Evolutionary conservation across 2,329 filamentous ascomycete genomes (phyloP).

Genomic region (Pseudogymnoascus sp.): DNA sequence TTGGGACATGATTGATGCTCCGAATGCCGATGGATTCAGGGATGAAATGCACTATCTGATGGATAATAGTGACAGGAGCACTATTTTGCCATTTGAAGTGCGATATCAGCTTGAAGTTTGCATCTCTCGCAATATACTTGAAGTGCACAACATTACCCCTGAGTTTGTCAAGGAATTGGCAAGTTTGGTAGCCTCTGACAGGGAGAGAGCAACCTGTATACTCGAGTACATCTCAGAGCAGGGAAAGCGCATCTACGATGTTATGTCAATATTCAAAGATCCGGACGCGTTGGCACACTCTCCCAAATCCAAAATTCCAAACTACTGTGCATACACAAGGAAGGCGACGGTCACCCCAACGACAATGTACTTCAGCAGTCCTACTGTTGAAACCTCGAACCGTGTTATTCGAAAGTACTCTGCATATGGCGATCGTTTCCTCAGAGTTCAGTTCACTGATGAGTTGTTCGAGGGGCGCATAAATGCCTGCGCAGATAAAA

Average conservation of each 20-base stretch:
- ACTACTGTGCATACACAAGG: slow-evolving; percentile 67
- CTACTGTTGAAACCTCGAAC: slow-evolving; percentile 79
- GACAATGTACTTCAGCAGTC: slow-evolving; percentile 68
- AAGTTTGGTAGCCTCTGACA: slow-evolving; percentile 36
- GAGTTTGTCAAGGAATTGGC: slow-evolving; percentile 60
- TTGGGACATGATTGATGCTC: slow-evolving; percentile 36
- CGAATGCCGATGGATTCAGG: slow-evolving; percentile 13
- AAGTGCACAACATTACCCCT: slow-evolving; percentile 63
- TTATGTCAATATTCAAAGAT: slow-evolving; percentile 62
- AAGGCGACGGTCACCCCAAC: slow-evolving; percentile 79
- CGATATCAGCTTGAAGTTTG: slow-evolving; percentile 91
- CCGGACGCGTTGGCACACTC: slow-evolving; percentile 41
- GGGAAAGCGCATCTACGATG: slow-evolving; percentile 55
- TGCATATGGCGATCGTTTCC: slow-evolving; percentile 65
- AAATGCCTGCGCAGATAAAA: slow-evolving; percentile 40
- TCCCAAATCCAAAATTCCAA: slow-evolving; percentile 48
- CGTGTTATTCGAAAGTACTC: slow-evolving; percentile 70
- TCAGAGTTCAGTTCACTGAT: slow-evolving; percentile 84
- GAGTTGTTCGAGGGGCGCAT: slow-evolving; percentile 45
- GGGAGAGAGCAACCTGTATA: slow-evolving; percentile 50
- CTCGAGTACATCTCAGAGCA: slow-evolving; percentile 68
- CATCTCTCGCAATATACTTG: slow-evolving; percentile 69
- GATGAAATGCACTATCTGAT: slow-evolving; percentile 18
- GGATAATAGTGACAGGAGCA: slow-evolving; percentile 22
- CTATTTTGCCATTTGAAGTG: slow-evolving; percentile 57